Base-by-base conservation (phyloP, 257 asterid species). In the Cordia subcordata region DNA sequence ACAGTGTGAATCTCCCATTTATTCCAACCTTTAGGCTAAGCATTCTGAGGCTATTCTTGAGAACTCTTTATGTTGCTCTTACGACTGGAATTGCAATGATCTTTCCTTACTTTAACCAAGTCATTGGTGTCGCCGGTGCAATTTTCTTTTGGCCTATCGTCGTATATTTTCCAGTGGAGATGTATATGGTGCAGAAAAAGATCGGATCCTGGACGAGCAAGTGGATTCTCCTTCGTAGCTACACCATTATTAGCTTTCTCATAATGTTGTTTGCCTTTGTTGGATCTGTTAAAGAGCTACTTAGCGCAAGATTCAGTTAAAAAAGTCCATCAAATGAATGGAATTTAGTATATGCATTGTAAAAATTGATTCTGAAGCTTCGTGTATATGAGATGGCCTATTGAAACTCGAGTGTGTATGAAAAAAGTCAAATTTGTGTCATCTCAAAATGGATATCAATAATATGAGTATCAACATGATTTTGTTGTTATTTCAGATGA, bases 91-190 rank as follows among this genome's bases (percentile, higher is more conserved):
- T 84, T 22, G 85, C 87, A 0, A 57, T 81, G 14, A 15, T 81
- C 1, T 88, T 88, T 47, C 98, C 98, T 8, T 84, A 84, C 72
- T 88, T 92, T 56, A 86, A 92, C 76, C 79, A 88, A 61, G 86
- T 88, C 8, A 57, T 84, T 15, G 94, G 88, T 23, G 80, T 92
- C 17, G 81, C 95, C 0, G 98, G 96, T 58, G 80, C 95, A 0
- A 60, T 92, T 15, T 77, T 63, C 69, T 86, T 86, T 49, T 88
- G 98, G 95, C 98, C 98, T 0, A 44, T 82, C 0, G 71, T 78
- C 8, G 77, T 92, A 4, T 85, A 84, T 72, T 92, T 88, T 63
- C 98, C 98, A 0, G 86, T 81, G 57, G 94, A 91, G 80, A 91
- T 88, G 95, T 85, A 84, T 72, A 14, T 85, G 51, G 82, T 60